Evolutionary conservation across 495 filamentous ascomycete genomes (phyloP).

Genomic region (Penicillium taxi): DNA sequence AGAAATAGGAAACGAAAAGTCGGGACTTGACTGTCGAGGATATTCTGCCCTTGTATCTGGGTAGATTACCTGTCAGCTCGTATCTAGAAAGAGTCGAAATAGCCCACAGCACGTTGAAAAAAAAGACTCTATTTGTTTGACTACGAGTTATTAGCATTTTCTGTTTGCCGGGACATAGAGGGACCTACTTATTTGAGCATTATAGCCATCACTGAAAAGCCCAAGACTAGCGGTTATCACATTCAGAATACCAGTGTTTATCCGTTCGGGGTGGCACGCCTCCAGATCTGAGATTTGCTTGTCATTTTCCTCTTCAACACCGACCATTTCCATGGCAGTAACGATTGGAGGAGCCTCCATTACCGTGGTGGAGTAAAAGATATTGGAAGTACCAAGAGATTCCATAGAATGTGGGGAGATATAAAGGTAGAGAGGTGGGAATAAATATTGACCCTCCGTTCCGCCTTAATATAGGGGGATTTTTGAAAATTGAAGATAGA

Average conservation of each 20-base stretch:
- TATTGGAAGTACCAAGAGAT: background rate
- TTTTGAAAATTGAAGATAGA: too few relatives aligned
- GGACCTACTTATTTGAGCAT: constrained; percentile 29
- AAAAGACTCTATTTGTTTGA: constrained; percentile 36
- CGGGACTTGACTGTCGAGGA: constrained; percentile 28
- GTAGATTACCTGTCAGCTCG: background rate
- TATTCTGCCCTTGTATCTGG: constrained; percentile 24
- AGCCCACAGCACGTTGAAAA: too few relatives aligned
- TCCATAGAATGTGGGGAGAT: too few relatives aligned
- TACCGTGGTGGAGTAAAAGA: too few relatives aligned
- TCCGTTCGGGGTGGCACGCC: constrained; percentile 4
- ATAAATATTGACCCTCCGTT: too few relatives aligned
- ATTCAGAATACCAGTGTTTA: constrained; percentile 20
- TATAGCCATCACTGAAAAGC: constrained; percentile 39
- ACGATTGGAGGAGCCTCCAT: constrained; percentile 13
- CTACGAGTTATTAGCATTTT: constrained; percentile 5
- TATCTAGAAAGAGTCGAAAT: too few relatives aligned
- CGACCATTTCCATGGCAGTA: constrained; percentile 11
- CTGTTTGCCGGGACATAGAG: background rate
- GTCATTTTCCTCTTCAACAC: constrained; percentile 3
- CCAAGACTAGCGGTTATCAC: constrained; percentile 31
- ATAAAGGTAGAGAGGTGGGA: too few relatives aligned
- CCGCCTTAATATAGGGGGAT: too few relatives aligned
- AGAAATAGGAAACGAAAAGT: constrained; percentile 27
- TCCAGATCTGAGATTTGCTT: constrained; percentile 9